phyloP scores from a whole-genome alignment of 768 basidiomycete species.

The Tylopilus rubrobrunneus region DNA sequence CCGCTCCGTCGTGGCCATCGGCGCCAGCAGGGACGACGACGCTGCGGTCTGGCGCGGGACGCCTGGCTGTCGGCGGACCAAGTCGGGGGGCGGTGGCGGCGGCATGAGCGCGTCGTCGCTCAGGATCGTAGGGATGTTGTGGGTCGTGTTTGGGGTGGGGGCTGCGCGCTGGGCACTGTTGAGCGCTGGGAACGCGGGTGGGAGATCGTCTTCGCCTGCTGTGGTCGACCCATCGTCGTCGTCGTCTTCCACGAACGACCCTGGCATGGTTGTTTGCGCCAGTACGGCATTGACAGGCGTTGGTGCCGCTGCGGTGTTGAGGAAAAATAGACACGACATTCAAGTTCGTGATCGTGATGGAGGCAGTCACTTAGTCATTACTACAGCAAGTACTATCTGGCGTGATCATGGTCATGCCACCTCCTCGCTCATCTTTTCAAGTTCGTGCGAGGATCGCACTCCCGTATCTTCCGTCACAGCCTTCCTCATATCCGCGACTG shows the following conservation, averaged over 20 bases:
- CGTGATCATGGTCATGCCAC: too few species aligned
- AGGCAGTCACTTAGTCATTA: too few species aligned
- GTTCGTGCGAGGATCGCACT: background rate
- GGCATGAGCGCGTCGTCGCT: conserved; percentile 53
- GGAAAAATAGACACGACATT: too few species aligned
- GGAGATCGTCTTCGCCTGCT: conserved; percentile 49
- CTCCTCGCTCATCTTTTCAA: background rate
- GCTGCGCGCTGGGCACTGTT: conserved; percentile 66
- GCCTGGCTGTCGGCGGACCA: conserved; percentile 35
- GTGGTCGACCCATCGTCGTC: conserved; percentile 38
- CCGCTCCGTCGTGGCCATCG: conserved; percentile 59
- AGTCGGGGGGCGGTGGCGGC: conserved; percentile 41
- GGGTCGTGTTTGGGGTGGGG: background rate
- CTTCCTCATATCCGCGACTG: conserved; percentile 27
- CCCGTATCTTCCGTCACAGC: background rate
- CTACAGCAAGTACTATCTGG: background rate
- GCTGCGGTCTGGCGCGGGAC: conserved; percentile 26
- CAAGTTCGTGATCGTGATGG: too few species aligned
- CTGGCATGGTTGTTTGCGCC: too few species aligned
- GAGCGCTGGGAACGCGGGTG: conserved; percentile 72
- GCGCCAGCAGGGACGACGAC: conserved; percentile 49
- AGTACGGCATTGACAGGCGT: too few species aligned
- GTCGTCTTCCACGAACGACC: conserved; percentile 26
- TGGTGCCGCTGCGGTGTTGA: conserved; percentile 31
- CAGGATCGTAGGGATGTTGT: conserved; percentile 30